These are phyloP conservation scores for Linum tenue DNA, from an alignment of 345 rosid genomes.

Conservation along the genomic window DNA sequence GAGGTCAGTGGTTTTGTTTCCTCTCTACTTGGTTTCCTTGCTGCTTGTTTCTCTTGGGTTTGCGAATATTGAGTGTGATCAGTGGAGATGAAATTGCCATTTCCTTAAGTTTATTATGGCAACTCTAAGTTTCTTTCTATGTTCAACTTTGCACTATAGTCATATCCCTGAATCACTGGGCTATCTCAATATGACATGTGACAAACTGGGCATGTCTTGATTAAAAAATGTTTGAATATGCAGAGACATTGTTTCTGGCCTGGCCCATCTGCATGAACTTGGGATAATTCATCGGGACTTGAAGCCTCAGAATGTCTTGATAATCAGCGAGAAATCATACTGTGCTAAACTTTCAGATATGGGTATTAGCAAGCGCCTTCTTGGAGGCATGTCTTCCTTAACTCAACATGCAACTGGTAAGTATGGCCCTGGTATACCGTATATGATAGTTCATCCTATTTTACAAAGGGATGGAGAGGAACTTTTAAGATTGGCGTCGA, in stretches of 20 bases:
- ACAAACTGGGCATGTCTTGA: no score
- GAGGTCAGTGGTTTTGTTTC: constrained; percentile 34
- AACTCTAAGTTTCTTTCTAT: no score
- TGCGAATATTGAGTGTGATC: no score
- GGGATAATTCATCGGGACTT: constrained; percentile 90
- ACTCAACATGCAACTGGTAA: constrained; percentile 73
- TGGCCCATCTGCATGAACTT: constrained; percentile 82
- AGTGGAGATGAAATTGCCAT: no score
- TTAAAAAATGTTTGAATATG: constrained; percentile 2
- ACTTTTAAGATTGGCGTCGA: background rate
- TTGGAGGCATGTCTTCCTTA: constrained; percentile 70
- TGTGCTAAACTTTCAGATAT: constrained; percentile 91
- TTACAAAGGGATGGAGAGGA: background rate
- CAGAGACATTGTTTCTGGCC: constrained; percentile 84
- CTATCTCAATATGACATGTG: no score
- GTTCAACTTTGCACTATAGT: no score
- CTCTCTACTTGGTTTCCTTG: background rate
- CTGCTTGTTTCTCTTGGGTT: background rate
- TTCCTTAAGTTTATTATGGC: no score
- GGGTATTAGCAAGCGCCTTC: constrained; percentile 89
- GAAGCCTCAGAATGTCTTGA: constrained; percentile 93
- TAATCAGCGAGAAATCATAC: constrained; percentile 48
- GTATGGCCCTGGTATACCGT: background rate
- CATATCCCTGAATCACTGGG: no score
- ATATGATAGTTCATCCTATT: background rate